Evolutionary conservation across 2,329 filamentous ascomycete species (phyloP).

Genomic region (Xylariaceae sp.): DNA sequence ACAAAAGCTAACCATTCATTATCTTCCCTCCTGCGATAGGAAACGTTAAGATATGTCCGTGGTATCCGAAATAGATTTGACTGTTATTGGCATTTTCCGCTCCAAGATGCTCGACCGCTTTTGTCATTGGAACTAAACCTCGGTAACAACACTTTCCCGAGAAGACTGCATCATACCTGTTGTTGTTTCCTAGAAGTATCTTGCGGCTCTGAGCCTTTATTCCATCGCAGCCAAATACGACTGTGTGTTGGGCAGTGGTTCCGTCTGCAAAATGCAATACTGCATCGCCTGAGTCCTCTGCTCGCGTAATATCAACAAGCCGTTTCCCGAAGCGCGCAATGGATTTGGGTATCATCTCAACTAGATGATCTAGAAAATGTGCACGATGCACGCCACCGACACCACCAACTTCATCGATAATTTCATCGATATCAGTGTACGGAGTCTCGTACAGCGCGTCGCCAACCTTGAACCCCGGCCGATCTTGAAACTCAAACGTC

Average conservation of each 20-base stretch:
- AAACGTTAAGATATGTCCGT: conserved; percentile 58
- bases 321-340: conserved; percentile 34
- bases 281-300: conserved; percentile 18
- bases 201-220: conserved; percentile 56
- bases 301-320: conserved; percentile 29
- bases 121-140: conserved; percentile 43
- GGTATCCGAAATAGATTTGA: conserved; percentile 39
- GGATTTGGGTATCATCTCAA: conserved; percentile 34
- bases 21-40: conserved; percentile 35
- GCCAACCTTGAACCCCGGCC: conserved; percentile 16
- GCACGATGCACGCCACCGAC: conserved; percentile 33
- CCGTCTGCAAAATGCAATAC: conserved; percentile 37
- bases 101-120: conserved; percentile 49
- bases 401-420: conserved; percentile 6
- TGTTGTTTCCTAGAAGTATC: conserved; percentile 42
- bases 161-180: conserved; percentile 32
- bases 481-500: conserved; percentile 16
- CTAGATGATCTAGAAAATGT: conserved; percentile 38
- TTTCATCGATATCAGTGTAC: conserved; percentile 11
- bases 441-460: conserved; percentile 21
- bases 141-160: conserved; percentile 46
- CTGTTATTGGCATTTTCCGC: conserved; percentile 27
- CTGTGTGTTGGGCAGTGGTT: conserved; percentile 35
- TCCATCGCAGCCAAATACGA: conserved; percentile 59
- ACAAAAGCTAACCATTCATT: conserved; percentile 24